Conservation (phyloP, 768 basidiomycete genomes). For the Leucocoprinus sp. region DNA sequence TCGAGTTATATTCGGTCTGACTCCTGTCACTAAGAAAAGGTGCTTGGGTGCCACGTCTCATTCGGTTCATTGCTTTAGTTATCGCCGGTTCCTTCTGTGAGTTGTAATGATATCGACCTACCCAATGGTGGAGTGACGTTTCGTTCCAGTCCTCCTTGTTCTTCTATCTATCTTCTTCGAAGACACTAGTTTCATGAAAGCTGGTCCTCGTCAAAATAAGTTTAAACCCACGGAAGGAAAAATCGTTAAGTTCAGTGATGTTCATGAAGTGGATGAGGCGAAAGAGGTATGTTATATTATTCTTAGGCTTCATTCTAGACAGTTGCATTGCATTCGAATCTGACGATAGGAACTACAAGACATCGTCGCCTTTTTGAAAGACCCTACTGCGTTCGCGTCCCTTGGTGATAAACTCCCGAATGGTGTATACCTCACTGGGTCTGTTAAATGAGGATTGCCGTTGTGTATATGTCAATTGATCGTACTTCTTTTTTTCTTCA, state of each 20-base stretch:
- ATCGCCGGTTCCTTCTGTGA: slow-evolving; percentile 58
- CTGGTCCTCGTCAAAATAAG: slow-evolving; percentile 70
- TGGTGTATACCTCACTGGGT: slow-evolving; percentile 86
- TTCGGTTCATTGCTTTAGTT: slow-evolving; percentile 52
- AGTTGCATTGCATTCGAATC: background rate
- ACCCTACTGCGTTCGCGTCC: slow-evolving; percentile 82
- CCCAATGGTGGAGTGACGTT: background rate
- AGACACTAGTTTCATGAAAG: slow-evolving; percentile 88
- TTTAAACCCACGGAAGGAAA: slow-evolving; percentile 80
- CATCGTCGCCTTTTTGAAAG: slow-evolving; percentile 90
- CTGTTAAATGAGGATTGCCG: slow-evolving; percentile 13
- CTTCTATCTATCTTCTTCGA: slow-evolving; percentile 85
- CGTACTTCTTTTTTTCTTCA: slow-evolving; percentile 15
- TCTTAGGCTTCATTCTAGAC: background rate
- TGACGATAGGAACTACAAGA: slow-evolving; percentile 78
- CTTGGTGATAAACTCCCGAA: slow-evolving; percentile 94
- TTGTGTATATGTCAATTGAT: slow-evolving; percentile 10
- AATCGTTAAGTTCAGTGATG: slow-evolving; percentile 85
- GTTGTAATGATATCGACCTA: slow-evolving; percentile 21
- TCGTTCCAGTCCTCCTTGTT: slow-evolving; percentile 62
- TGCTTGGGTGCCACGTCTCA: slow-evolving; percentile 52
- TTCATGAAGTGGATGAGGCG: slow-evolving; percentile 96
- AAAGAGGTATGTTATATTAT: slow-evolving; percentile 54
- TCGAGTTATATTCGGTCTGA: slow-evolving; percentile 1
- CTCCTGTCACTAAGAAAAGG: slow-evolving; percentile 47